These are phyloP conservation scores for Tuber magnatum DNA, from an alignment of 495 filamentous ascomycete species.

Conservation along the genomic window DNA sequence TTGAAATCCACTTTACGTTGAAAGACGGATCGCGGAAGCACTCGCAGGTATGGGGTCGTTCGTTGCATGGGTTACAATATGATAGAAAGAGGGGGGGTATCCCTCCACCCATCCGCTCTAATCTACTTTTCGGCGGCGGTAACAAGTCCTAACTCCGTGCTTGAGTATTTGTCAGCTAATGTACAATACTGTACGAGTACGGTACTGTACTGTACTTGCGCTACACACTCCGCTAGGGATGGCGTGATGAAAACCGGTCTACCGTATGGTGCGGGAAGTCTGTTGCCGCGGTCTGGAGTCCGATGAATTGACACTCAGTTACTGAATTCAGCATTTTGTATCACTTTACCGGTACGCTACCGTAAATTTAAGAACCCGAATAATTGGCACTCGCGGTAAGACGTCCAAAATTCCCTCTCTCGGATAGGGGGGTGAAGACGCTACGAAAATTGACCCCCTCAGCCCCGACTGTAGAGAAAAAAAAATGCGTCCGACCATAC, in stretches of 20 bases:
- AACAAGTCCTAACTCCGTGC: neutral
- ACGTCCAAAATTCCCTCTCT: too few species aligned
- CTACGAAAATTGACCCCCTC: too few species aligned
- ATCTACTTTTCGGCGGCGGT: neutral
- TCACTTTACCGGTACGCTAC: neutral
- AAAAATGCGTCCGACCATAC: too few species aligned
- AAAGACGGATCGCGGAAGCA: neutral
- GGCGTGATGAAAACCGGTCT: neutral
- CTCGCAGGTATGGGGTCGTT: neutral
- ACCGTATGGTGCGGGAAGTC: neutral
- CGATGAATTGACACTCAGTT: neutral
- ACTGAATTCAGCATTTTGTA: neutral
- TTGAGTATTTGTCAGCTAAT: slow-evolving; percentile 3
- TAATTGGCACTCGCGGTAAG: too few species aligned
- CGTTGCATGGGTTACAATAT: neutral
- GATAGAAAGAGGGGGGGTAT: neutral
- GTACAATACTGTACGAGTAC: neutral
- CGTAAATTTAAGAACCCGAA: too few species aligned
- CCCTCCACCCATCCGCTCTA: neutral
- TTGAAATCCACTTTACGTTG: neutral
- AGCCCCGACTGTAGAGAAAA: too few species aligned
- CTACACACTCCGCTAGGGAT: neutral
- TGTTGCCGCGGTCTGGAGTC: neutral
- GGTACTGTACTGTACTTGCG: too few species aligned
- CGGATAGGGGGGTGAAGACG: too few species aligned